Evolutionary conservation across 2,329 filamentous ascomycete species (phyloP), one percentile per base, ranked within the genome.

Genomic region (Scopulariopsis brevicaulis): DNA sequence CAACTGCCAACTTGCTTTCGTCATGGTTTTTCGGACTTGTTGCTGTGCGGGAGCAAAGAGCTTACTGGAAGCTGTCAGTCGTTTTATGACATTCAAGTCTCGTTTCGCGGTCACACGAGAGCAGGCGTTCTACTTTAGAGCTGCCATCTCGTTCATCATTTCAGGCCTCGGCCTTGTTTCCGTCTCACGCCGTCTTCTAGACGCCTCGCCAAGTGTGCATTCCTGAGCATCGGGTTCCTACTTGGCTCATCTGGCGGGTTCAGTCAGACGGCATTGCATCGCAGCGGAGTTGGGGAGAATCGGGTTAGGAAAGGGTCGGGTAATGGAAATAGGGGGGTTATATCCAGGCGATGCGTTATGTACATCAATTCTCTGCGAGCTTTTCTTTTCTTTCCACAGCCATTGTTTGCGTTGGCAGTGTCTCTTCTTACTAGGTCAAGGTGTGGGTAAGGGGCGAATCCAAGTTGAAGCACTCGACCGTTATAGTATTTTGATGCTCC

Each of bases 241-340:
- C 14, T 37, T 6, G 34, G 25, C 20, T n/a, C 18, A 20, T 56
- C 8, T 18, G 43, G 34, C 18, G 46, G 37, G 51, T 15, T 24
- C 11, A 12, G 32, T 52, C 50, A 56, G 40, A 56, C 32, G 28
- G 28, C 43, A 56, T 53, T 18, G 56, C 56, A 58, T 58, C 43
- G 51, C 56, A 40, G 24, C 46, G 56, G 56, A 53, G 56, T 58
- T 58, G 50, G 12, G 48, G 56, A 28, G 28, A 24, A 24, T 22
- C 6, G 20, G 22, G n/a, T 25, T 11, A 46, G 35, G 55, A 22
- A 57, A 43, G 34, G 24, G 15, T 54, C 53, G 12, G 56, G 48
- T 24, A 50, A 24, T 22, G 20, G 11, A 24, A 22, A 7, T 24
- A n/a, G 46, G 18, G 37, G 20, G 1, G 5, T 22, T 22, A 50